phyloP scores from a whole-genome alignment of 2,329 filamentous ascomycete genomes.

The Colletotrichum sp. region DNA sequence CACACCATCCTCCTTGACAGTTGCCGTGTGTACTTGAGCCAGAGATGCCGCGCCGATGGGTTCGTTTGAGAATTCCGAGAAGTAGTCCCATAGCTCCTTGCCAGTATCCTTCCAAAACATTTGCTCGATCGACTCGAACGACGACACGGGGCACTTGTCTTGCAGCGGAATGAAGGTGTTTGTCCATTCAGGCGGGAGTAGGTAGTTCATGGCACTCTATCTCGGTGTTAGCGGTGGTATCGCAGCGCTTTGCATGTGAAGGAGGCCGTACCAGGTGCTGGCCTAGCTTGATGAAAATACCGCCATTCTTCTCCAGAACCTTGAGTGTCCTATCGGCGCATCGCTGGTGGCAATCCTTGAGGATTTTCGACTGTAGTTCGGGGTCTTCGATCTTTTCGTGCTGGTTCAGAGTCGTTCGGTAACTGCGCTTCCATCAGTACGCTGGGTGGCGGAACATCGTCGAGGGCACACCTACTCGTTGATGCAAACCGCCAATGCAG shows the following conservation, averaged over 20 bases:
- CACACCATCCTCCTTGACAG: conserved; percentile 79
- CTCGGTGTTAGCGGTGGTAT: conserved; percentile 20
- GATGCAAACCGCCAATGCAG: conserved; percentile 79
- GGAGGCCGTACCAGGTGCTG: conserved; percentile 74
- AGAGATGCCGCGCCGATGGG: conserved; percentile 94
- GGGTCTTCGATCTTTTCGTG: conserved; percentile 66
- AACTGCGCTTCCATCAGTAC: conserved; percentile 60
- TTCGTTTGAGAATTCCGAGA: conserved; percentile 78
- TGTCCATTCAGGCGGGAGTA: conserved; percentile 91
- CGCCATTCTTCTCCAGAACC: conserved; percentile 93
- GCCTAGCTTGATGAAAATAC: conserved; percentile 97
- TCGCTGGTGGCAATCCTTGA: conserved; percentile 88
- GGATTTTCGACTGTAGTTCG: conserved; percentile 67
- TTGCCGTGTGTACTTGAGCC: conserved; percentile 92
- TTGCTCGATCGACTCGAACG: conserved; percentile 80
- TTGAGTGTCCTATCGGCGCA: conserved; percentile 87
- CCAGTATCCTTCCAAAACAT: conserved; percentile 91
- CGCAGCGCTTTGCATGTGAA: neutral
- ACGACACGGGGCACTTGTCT: conserved; percentile 93
- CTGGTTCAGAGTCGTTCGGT: conserved; percentile 81
- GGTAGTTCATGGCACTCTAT: conserved; percentile 91
- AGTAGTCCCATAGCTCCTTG: conserved; percentile 77
- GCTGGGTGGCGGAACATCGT: neutral
- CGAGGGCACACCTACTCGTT: conserved; percentile 69
- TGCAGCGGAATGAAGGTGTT: conserved; percentile 95